Evolutionary conservation across 768 basidiomycete genomes (phyloP).

Genomic region (Hericium alpestre): DNA sequence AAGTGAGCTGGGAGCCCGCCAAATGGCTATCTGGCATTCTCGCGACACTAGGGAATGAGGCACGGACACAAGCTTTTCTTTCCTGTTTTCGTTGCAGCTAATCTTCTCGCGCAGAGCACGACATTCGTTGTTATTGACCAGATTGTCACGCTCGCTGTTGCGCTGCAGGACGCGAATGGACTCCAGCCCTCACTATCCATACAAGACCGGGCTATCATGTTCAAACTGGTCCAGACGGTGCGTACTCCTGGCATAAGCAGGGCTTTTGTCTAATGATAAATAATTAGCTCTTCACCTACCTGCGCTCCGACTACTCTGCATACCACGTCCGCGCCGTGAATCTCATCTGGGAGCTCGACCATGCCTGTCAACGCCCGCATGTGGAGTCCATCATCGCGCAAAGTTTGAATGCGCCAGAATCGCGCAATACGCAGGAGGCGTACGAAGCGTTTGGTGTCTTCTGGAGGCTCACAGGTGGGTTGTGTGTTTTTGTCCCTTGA

Average conservation of each 20-base stretch:
- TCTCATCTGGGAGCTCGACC: conserved; percentile 73
- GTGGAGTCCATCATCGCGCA: conserved; percentile 76
- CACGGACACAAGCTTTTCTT: conserved; percentile 19
- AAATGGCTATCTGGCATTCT: conserved; percentile 55
- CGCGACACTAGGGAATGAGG: conserved; percentile 43
- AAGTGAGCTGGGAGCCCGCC: conserved; percentile 48
- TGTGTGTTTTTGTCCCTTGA: not conserved
- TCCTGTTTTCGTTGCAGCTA: not conserved
- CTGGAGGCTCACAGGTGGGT: conserved; percentile 79
- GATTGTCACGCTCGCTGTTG: conserved; percentile 8
- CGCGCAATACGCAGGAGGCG: conserved; percentile 37
- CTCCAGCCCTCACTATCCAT: conserved; percentile 22
- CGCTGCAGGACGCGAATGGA: conserved; percentile 5
- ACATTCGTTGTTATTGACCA: conserved; percentile 13
- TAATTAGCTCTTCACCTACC: conserved; percentile 57
- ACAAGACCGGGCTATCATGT: conserved; percentile 44
- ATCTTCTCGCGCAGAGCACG: conserved; percentile 2
- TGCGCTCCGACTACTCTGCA: conserved; percentile 50
- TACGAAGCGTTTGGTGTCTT: conserved; percentile 87
- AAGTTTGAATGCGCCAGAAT: conserved; percentile 49
- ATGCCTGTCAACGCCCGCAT: conserved; percentile 40
- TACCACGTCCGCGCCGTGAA: conserved; percentile 78
- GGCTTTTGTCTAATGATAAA: conserved; percentile 1
- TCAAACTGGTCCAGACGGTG: conserved; percentile 48
- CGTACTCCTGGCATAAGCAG: conserved; percentile 2